Evolutionary conservation across 345 rosid genomes (phyloP), one percentile per base, ranked within the genome.

Genomic region (Nasturtium officinale): DNA sequence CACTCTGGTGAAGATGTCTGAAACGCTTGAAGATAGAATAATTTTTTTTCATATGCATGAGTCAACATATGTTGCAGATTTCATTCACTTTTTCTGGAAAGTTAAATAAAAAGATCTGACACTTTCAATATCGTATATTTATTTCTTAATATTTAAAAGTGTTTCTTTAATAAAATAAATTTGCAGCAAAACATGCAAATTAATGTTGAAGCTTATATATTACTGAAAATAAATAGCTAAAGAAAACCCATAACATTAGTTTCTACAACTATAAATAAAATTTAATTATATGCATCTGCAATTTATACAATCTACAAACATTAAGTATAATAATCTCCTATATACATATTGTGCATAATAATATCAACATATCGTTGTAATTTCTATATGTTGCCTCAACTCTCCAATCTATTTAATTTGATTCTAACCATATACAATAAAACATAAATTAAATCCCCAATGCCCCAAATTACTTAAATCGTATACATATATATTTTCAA

Each of bases 361-460:
- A 57, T 33, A 33, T 11, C 16, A 30, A 60, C 26, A 67, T 71
- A 70, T 58, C 9, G 16, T 74, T 56, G 25, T 56, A 54, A 16
- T 13, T 58, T 59, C 56, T 67, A 67, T 37, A 67, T 52, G 18
- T 52, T 69, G 69, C 79, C 60, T 76, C 54, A 69, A 43, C 45
- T 46, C 75, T 33, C 69, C 51, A 69, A 53, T 30, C 74, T 68
- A 58, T 50, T 26, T n/a, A 20, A 43, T 46, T 45, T 28, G 21
- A 59, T 58, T 60, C 62, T 58, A 48, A 56, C 59, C 42, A 60
- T 74, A 48, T 50, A 66, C 52, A 74, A 57, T 13, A 17, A 54
- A 64, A 76, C 57, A 28, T 11, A 53, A 68, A 75, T 15, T 54
- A 48, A 29, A 56, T 21, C 21, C 61, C 68, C 66, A 51, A 60